Evolutionary conservation across 2,329 filamentous ascomycete species (phyloP).

Genomic region (Graphium sp.): DNA sequence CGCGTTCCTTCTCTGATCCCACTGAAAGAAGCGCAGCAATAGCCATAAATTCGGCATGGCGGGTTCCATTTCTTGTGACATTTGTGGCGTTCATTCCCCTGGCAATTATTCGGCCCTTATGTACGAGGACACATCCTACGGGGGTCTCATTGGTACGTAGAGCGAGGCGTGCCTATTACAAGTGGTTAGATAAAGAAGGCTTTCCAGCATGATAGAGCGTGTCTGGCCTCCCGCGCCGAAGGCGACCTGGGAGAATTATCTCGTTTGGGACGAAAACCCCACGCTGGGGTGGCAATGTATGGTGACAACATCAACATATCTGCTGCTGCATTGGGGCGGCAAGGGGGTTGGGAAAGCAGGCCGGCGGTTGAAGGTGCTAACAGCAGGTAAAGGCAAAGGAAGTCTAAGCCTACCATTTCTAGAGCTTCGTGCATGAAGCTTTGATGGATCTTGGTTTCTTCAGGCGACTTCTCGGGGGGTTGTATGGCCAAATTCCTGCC

Average conservation of each 20-base stretch:
- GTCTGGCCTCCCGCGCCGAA: too few relatives aligned
- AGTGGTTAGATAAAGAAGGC: conserved; percentile 9
- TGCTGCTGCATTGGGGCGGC: too few relatives aligned
- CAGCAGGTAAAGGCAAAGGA: conserved; percentile 2
- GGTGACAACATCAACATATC: too few relatives aligned
- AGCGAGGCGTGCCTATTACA: conserved; percentile 60
- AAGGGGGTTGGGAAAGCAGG: too few relatives aligned
- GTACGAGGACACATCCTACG: conserved; percentile 87
- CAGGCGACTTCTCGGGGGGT: conserved; percentile 5
- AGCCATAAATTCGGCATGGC: conserved; percentile 91
- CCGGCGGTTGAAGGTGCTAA: too few relatives aligned
- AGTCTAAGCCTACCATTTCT: conserved; percentile 49
- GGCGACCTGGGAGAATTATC: too few relatives aligned
- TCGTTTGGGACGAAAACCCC: too few relatives aligned
- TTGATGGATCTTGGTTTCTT: conserved; percentile 25
- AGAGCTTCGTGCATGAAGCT: conserved; percentile 74
- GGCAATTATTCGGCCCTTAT: conserved; percentile 63
- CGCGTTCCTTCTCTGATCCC: conserved; percentile 10
- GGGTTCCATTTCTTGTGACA: conserved; percentile 73
- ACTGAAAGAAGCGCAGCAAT: conserved; percentile 34
- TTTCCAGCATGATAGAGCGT: too few relatives aligned
- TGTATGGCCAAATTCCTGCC: conserved; percentile 3
- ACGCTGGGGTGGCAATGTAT: too few relatives aligned
- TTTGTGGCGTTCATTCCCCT: conserved; percentile 96
- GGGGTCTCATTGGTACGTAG: conserved; percentile 81